Evolutionary conservation across 148 eudicot genomes (phyloP).

Genomic region (Polygonum maritimum): DNA sequence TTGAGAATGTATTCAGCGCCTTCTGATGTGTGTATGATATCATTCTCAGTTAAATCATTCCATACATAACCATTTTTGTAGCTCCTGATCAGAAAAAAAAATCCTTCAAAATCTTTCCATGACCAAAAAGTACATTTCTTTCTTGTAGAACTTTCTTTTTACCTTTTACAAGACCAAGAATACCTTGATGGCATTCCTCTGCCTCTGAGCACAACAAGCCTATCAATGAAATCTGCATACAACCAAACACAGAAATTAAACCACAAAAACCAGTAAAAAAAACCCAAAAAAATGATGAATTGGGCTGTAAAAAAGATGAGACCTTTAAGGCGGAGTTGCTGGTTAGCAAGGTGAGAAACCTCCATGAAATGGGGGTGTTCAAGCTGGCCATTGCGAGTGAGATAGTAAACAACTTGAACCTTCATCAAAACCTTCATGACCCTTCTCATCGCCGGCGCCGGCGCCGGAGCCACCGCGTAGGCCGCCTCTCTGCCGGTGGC

Average conservation of each 20-base stretch:
- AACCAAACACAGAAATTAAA: neutral
- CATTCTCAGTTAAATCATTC: conserved; percentile 84
- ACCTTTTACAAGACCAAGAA: conserved; percentile 98
- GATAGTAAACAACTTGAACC: conserved; percentile 80
- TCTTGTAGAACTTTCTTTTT: neutral
- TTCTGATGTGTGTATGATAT: conserved; percentile 54
- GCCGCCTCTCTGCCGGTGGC: conserved; percentile 4
- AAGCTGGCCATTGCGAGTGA: conserved; percentile 74
- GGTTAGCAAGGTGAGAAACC: conserved; percentile 61
- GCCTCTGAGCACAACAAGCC: conserved; percentile 64
- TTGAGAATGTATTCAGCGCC: conserved; percentile 86
- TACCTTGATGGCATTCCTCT: conserved; percentile 82
- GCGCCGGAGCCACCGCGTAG: neutral
- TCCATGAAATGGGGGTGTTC: conserved; percentile 87
- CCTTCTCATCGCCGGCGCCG: neutral
- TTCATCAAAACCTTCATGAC: conserved; percentile 21
- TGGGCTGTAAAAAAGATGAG: neutral
- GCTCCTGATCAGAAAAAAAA: conserved; percentile 39
- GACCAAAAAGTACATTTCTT: neutral
- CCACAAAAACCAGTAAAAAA: neutral
- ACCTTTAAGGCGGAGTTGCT: conserved; percentile 81
- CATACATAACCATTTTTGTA: conserved; percentile 91
- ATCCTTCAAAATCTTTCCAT: neutral
- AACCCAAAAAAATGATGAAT: neutral
- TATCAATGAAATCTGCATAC: conserved; percentile 55